Evolutionary conservation across 768 basidiomycete genomes (phyloP), one percentile per base, ranked within the genome.

Genomic region (Boletales sp.): DNA sequence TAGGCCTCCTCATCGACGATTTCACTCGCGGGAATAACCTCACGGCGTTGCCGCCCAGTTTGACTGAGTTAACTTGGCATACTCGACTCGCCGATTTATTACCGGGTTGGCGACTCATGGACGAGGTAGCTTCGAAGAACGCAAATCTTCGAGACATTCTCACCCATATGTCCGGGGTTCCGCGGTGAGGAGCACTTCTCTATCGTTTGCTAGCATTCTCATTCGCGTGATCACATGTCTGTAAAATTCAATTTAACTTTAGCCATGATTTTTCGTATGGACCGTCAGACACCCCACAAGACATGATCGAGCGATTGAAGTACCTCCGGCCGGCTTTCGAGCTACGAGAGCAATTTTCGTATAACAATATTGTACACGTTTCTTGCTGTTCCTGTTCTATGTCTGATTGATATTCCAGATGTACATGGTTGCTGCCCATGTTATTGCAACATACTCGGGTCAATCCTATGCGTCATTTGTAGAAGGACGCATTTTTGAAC

Each of bases 51-150:
- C 74, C 74, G 0, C 17, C 48, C 1, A 54, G 56, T 5, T 18
- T 73, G 18, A 48, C 48, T 11, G 64, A 53, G 71, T 67, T 5
- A 7, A 39, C 19, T 4, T 76, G 73, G 73, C 55, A 66, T 13
- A 71, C 72, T 0, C 69, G 66, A 51, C 32, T 76, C 40, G 50
- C 41, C 25, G 70, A 73, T 35, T n/a, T 76, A 8, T 59, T 78
- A 2, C 74, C 74, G 0, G 66, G 61, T 14, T 79, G 77, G 76
- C 44, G 55, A 46, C 66, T 77, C n/a, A 62, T 64, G 56, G 74
- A 79, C 53, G 54, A 28, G 10, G 73, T 69, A 67, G 72, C 74
- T 0, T 70, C 59, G 14, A 55, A 65, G 46, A 67, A 62, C 43
- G 71, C 17, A 5, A 70, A 63, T 39, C 19, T 74, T 8, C 58